A percentile compares a stretch with the other conserved stretches of the same genome.
phyloP scores from a whole-genome alignment of 768 basidiomycete genomes.

The Russula earlei region DNA sequence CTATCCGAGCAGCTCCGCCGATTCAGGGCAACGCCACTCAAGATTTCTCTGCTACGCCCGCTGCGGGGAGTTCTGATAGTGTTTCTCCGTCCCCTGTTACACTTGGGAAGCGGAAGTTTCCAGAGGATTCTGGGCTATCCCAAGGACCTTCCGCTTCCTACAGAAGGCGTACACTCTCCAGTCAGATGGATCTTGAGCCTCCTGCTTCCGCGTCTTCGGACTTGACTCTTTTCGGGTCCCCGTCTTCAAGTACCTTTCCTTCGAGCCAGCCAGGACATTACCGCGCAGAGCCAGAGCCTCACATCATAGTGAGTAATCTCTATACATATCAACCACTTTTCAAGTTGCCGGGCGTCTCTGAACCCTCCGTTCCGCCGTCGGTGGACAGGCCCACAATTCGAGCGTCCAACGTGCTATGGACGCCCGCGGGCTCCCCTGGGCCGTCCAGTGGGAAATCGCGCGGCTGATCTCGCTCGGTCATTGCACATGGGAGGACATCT shows the following conservation, averaged over 20 bases:
- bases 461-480: constrained; percentile 30
- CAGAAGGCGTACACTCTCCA: neutral
- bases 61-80: neutral
- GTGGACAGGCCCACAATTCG: constrained; percentile 7
- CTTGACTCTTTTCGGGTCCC: neutral
- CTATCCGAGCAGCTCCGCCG: neutral
- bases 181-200: neutral
- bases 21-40: neutral
- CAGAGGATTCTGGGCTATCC: neutral
- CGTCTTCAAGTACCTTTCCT: neutral
- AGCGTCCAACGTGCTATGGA: constrained; percentile 11
- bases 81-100: neutral
- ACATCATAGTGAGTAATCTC: constrained; percentile 7
- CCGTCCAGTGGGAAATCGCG: constrained; percentile 47
- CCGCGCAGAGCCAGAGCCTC: neutral
- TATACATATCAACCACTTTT: neutral
- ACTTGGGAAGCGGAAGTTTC: constrained; percentile 9
- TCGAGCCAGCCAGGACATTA: neutral
- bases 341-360: neutral
- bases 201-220: neutral
- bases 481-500: constrained; percentile 28
- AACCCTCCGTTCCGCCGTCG: neutral
- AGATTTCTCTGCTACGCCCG: neutral
- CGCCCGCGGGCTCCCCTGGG: constrained; percentile 22
- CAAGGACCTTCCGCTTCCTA: neutral